Percentiles rank a stretch among this genome's conserved stretches.
These are phyloP conservation scores for Leccinum fuscescens DNA, from an alignment of 1,284 basidiomycete genomes.

Conservation along the genomic window DNA sequence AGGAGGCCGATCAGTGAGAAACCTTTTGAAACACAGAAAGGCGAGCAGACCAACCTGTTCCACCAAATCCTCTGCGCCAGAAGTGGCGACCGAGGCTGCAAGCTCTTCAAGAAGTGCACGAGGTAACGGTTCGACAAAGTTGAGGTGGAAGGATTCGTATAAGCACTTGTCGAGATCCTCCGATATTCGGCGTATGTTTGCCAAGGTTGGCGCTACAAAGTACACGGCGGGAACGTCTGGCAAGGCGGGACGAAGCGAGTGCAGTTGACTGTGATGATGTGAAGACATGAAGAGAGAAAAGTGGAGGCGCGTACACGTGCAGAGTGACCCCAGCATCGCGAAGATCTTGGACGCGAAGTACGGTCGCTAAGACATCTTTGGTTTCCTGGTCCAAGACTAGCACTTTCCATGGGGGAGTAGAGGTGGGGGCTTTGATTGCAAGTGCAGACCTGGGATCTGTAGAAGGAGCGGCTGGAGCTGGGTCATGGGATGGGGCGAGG, in stretches of 20 bases:
- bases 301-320: slow-evolving; percentile 75
- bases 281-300: slow-evolving; percentile 2
- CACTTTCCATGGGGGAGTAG: slow-evolving; percentile 90
- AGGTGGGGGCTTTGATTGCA: slow-evolving; percentile 46
- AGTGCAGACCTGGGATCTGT: slow-evolving; percentile 31
- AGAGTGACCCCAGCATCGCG: slow-evolving; percentile 95
- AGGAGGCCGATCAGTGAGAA: slow-evolving; percentile 1
- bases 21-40: not conserved
- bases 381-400: slow-evolving; percentile 93
- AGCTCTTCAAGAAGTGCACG: slow-evolving; percentile 91
- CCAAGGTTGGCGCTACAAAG: slow-evolving; percentile 89
- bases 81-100: slow-evolving; percentile 83
- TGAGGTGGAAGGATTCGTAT: slow-evolving; percentile 93
- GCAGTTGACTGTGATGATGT: slow-evolving; percentile 70
- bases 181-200: slow-evolving; percentile 87
- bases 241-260: slow-evolving; percentile 85
- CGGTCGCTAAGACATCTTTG: slow-evolving; percentile 95
- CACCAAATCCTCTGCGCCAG: slow-evolving; percentile 82
- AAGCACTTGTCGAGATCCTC: slow-evolving; percentile 84
- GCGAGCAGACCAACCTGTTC: slow-evolving; percentile 58
- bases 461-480: slow-evolving; percentile 23
- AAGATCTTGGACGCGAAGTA: slow-evolving; percentile 93
- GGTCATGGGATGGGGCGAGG: slow-evolving; percentile 51
- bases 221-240: slow-evolving; percentile 97
- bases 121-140: slow-evolving; percentile 91